Base-by-base conservation (phyloP, 192 early-diverging fungal species). In the Linnemannia hyalina region DNA sequence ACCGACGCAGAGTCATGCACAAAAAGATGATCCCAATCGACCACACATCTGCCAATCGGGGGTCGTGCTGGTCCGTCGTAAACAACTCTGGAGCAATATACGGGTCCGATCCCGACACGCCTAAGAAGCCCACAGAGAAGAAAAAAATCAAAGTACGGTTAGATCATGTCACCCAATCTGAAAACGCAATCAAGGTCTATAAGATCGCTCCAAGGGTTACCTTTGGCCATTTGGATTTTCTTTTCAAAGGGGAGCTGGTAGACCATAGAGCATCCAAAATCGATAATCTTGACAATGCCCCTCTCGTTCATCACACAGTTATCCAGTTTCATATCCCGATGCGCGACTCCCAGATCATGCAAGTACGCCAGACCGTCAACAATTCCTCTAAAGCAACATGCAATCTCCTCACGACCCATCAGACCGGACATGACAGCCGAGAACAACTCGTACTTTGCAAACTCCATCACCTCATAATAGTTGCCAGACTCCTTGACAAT, bases 1-100 rank as follows among this genome's bases (percentile, higher is more conserved):
- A 95, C 73, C 93, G 91, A 49, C 92, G 92, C 29, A 94, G 85
- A 29, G 90, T 90, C 92, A 95, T 93, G 74, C 94, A 95, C 72
- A 95, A 90, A 88, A 94, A 97, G 75, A 98, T 97, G 73, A 99
- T 97, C 55, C 96, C 98, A 41, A 94, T 79, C 8, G 95, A 94
- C 98, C 98, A 99, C 20, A 99, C 89, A 88, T 99, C 98, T 0
- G 96, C 94, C 20, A 89, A 81, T 73, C 96, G 93, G 10, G 95
- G 93, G 77, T 97, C 96, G 80, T 99, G 97, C 41, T 94, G 92
- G 23, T 90, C 89, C 16, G 91, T 90, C 29, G 82, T 82, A 77
- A 96, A 94, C 32, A 92, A 89, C 86, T 98, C 98, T 41, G 98
- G 98, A 0, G 97, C 97, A 90, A 99, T 99, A 88, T 98, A 99